Base-by-base conservation (phyloP, 306 rosid genomes). In the Prinsepia uniflora region DNA sequence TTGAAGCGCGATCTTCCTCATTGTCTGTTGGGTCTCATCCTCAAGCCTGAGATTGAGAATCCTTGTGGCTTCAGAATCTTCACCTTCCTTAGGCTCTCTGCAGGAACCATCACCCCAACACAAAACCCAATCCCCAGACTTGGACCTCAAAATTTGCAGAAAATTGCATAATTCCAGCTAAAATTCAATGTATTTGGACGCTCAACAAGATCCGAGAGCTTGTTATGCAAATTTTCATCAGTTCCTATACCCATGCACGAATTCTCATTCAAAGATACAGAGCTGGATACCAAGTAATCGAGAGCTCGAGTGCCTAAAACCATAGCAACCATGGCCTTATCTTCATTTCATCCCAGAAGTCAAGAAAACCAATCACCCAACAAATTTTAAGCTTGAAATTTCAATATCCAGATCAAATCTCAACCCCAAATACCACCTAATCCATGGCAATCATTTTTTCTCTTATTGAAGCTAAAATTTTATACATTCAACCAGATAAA, bases 51-150 rank as follows among this genome's bases (percentile, higher is more conserved):
- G 75, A 24, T 67, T 82, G 19, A 75, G 70, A 71, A 72, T 42
- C 17, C 85, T 82, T 43, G 78, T 53, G 17, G 75, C 73, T 58
- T 86, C 84, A 0, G 75, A 72, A 70, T 83, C 90, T 65, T 94
- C 97, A 17, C 81, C 96, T 2, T 87, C 92, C 30, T 77, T 79
- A 1, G 98, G 98, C 64, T 94, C 98, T 65, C 97, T 81, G 62
- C 97, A 94, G 48, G 90, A 87, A 41, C 97, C 98, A 77, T 90
- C 98, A 2, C 97, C 98, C 98, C 98, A 94, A 71, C 94, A 96
- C 73, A 94, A 75, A 57, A 89, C 94, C 86, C 84, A 87, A 43
- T 87, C 97, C 15, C 96, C 97, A 3, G 82, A 74, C 66, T 87
- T 94, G 6, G 98, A 85, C 87, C 85, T 89, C 5, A 96, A 90